Evolutionary conservation across 2,329 filamentous ascomycete genomes (phyloP), one percentile per base, ranked within the genome.

Genomic region (Exophiala calicioides): DNA sequence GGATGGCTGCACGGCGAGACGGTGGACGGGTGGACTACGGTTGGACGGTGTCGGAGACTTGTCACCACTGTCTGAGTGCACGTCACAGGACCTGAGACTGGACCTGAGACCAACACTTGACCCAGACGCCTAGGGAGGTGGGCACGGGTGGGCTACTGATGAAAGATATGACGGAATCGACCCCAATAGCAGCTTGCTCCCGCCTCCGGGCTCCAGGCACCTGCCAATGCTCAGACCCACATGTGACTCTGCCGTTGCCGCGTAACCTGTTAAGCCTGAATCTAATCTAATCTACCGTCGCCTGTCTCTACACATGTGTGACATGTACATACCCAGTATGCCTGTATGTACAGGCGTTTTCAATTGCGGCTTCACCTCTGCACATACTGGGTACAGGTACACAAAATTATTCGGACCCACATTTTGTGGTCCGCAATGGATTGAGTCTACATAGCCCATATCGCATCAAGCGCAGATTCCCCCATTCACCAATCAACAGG

Each of bases 11-110:
- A n/a, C n/a, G n/a, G n/a, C n/a, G n/a, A n/a, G n/a, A n/a, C n/a
- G n/a, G n/a, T n/a, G n/a, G n/a, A 56, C 48, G 47, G 52, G 53
- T 31, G 19, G 30, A 16, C 7, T 29, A 31, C 23, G 37, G 36
- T 19, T 24, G 8, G 34, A 20, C 34, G 13, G 31, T 43, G 30
- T 43, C 40, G 40, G 30, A 43, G 30, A 21, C n/a, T 7, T 12
- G 35, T 38, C 21, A 27, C 21, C n/a, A 15, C 15, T 38, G 35
- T 15, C 6, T 15, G 18, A 9, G 21, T 27, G 35, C 18, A 20
- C 7, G 8, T 37, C 34, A 35, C n/a, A 4, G 15, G 8, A n/a
- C n/a, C n/a, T n/a, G n/a, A n/a, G n/a, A n/a, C n/a, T n/a, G n/a
- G n/a, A n/a, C n/a, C n/a, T n/a, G 32, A n/a, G n/a, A n/a, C n/a